Base-by-base conservation (phyloP, 2,329 filamentous ascomycete genomes). In the Orbilia brochopaga region DNA sequence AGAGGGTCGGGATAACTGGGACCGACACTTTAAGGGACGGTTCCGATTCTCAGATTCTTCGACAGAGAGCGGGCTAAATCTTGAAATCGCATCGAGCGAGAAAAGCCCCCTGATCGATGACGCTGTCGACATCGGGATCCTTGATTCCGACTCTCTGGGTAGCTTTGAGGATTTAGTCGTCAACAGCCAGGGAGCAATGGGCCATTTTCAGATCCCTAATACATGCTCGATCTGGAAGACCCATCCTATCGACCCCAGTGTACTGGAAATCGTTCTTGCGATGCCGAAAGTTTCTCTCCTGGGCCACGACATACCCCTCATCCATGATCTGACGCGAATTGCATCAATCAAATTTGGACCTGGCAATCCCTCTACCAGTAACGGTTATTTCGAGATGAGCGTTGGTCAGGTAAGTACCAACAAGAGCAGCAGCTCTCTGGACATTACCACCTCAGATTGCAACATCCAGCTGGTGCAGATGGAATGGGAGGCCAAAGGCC, bases 401-500 rank as follows among this genome's bases (percentile, higher is more conserved):
- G 58, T 62, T 32, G 15, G 15, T 48, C 48, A 46, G 35, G 48
- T 62, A 30, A 62, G 48, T 23, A 44, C 32, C 10, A 62, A 46
- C 35, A 62, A 54, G 50, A 54, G 13, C 30, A 62, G 17, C 21
- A 62, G 21, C 23, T 30, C 7, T 17, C 17, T 62, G 46, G 32
- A 24, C 17, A 62, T 62, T 17, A 54, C 35, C 8, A 54, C 48
- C n/a, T 19, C 58, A 15, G 21, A 6, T 48, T 62, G 48, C 37
- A 62, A 48, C 1, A 37, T 62, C 15, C 58, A 40, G 2, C 8
- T 54, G 3, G 30, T 24, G 2, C 19, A 32, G 32, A 54, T 62
- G 58, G 35, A 46, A 19, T 62, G 58, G 58, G 50, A 62, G 30
- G 52, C 50, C n/a, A 32, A 6, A 17, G 58, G 50, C 24, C 50